Conservation (phyloP, 1,284 basidiomycete species). For the Cryptococcus sp. region DNA sequence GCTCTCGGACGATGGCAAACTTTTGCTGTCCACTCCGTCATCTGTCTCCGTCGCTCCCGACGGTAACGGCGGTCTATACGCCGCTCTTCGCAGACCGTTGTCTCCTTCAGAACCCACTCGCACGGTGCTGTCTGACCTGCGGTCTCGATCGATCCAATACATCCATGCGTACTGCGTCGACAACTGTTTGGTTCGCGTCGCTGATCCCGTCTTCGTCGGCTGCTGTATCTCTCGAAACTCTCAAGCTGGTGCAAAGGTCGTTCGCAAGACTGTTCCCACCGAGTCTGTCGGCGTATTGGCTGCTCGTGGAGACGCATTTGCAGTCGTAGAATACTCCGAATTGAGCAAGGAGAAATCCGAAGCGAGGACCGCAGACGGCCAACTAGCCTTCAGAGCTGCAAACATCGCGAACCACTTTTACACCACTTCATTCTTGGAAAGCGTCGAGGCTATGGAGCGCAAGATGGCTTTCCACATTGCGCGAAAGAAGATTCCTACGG, state of each 20-base stretch:
- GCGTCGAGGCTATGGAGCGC: conserved; percentile 78
- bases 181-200: conserved; percentile 97
- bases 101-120: conserved; percentile 58
- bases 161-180: conserved; percentile 97
- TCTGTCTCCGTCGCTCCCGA: conserved; percentile 91
- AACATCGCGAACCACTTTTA: conserved; percentile 99
- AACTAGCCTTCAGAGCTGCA: conserved; percentile 86
- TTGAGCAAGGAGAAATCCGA: conserved; percentile 85
- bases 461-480: conserved; percentile 97
- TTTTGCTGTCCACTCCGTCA: conserved; percentile 77
- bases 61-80: conserved; percentile 96
- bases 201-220: conserved; percentile 95
- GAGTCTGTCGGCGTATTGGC: conserved; percentile 97
- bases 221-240: conserved; percentile 83
- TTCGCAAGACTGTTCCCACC: conserved; percentile 80
- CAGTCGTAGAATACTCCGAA: conserved; percentile 97
- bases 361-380: conserved; percentile 67
- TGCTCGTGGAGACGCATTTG: conserved; percentile 74
- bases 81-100: conserved; percentile 80
- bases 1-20: conserved; percentile 89
- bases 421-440: conserved; percentile 80
- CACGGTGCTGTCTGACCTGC: conserved; percentile 83
- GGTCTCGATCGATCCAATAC: conserved; percentile 75
- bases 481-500: conserved; percentile 90
- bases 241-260: conserved; percentile 93